These are phyloP conservation scores for Talaromyces marneffei DNA, from an alignment of 2,329 filamentous ascomycete genomes.

Conservation along the genomic window DNA sequence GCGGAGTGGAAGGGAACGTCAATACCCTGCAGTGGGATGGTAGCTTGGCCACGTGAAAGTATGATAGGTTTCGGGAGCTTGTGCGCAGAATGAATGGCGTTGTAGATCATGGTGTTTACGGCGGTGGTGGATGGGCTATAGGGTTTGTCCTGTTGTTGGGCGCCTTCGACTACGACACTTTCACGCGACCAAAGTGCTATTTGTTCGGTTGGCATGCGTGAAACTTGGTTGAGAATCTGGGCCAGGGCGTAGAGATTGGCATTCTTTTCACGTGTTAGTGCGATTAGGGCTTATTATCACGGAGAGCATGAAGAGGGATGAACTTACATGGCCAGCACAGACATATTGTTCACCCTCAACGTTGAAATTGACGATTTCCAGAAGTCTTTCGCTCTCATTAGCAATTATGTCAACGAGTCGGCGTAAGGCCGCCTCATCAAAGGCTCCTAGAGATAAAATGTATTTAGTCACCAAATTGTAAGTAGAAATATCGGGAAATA, in stretches of 20 bases:
- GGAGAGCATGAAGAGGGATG: background rate
- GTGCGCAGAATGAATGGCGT: background rate
- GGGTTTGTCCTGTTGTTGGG: background rate
- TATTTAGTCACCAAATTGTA: background rate
- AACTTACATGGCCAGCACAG: constrained; percentile 53
- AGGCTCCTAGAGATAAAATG: background rate
- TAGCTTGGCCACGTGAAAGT: constrained; percentile 89
- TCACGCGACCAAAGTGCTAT: background rate
- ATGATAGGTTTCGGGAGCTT: constrained; percentile 56
- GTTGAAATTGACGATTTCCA: constrained; percentile 98
- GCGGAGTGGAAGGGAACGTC: constrained; percentile 99
- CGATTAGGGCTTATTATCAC: background rate
- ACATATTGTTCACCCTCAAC: constrained; percentile 66
- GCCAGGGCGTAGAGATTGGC: constrained; percentile 46
- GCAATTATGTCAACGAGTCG: constrained; percentile 94
- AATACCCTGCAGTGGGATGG: constrained; percentile 84
- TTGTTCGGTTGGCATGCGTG: background rate
- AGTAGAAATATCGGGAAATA: constrained; percentile 45
- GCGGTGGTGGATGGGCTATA: background rate
- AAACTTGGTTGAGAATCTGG: background rate
- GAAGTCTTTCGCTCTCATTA: constrained; percentile 85
- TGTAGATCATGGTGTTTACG: background rate
- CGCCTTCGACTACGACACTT: background rate
- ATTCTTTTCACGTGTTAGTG: background rate
- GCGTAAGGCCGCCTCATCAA: constrained; percentile 58